Evolutionary conservation across 2,329 filamentous ascomycete genomes (phyloP).

Genomic region (Clarireedia hainanense): DNA sequence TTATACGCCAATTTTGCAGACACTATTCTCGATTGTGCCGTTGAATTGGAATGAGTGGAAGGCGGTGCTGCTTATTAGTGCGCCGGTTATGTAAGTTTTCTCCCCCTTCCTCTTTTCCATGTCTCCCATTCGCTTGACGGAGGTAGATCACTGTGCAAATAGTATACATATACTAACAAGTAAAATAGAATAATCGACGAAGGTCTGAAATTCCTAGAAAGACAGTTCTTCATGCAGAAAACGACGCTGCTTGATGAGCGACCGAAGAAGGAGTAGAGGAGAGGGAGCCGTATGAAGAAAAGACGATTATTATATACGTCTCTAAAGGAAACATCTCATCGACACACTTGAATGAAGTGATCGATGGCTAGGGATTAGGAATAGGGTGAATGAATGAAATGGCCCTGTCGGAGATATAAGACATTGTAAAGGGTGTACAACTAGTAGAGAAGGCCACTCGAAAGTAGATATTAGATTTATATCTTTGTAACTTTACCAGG

Average conservation of each 20-base stretch:
- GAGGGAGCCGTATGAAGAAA: not conserved
- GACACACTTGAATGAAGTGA: no score
- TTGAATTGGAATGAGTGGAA: conserved; percentile 84
- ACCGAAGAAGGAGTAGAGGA: conserved; percentile 27
- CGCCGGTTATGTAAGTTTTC: conserved; percentile 76
- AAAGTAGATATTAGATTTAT: conserved; percentile 20
- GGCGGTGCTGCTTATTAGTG: conserved; percentile 80
- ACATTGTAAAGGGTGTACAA: conserved; percentile 12
- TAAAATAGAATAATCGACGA: conserved; percentile 56
- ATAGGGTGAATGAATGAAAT: no score
- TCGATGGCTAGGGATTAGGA: no score
- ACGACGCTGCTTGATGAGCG: conserved; percentile 19
- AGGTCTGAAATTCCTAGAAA: conserved; percentile 55
- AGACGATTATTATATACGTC: not conserved
- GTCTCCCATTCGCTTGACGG: not conserved
- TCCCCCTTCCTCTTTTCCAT: not conserved
- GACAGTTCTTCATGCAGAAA: conserved; percentile 38
- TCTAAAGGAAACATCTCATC: no score
- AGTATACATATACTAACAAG: conserved; percentile 1
- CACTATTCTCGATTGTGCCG: conserved; percentile 83
- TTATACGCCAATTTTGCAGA: conserved; percentile 84
- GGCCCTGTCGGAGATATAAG: no score
- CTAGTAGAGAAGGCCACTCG: conserved; percentile 15
- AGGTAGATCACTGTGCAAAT: not conserved
- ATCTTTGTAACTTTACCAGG: conserved; percentile 6